Conservation (phyloP, 371 early-diverging fungal genomes). For the Mucor mucedo region DNA sequence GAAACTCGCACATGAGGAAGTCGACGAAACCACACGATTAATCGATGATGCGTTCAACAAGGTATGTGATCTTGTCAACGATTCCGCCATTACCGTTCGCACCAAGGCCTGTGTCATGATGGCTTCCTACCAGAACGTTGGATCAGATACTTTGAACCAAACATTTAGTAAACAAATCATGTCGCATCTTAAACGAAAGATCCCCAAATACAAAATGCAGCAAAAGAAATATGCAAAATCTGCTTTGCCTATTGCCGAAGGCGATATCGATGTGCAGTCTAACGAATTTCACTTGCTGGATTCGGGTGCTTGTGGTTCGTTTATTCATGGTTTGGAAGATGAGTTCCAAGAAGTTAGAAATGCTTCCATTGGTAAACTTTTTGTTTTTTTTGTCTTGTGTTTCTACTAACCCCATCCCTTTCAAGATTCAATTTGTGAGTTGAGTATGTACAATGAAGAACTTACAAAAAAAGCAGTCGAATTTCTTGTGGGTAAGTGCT, state of each 20-base stretch:
- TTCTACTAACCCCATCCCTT: not conserved
- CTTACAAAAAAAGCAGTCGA: conserved; percentile 72
- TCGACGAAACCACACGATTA: conserved; percentile 61
- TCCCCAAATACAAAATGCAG: conserved; percentile 27
- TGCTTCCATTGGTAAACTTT: conserved; percentile 74
- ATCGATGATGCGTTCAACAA: conserved; percentile 79
- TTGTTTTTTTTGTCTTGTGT: not conserved
- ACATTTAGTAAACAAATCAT: conserved; percentile 82
- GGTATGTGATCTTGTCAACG: conserved; percentile 80
- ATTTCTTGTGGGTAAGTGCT: conserved; percentile 71
- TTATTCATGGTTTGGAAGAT: conserved; percentile 93
- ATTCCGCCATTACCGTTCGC: conserved; percentile 67
- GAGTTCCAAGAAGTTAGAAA: conserved; percentile 87
- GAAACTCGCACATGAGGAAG: conserved; percentile 45
- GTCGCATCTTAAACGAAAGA: conserved; percentile 54
- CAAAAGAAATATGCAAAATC: conserved; percentile 29
- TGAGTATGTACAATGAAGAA: conserved; percentile 66
- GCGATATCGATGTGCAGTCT: conserved; percentile 70
- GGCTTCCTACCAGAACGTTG: conserved; percentile 69
- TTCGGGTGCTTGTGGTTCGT: conserved; percentile 85
- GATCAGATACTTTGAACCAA: conserved; percentile 61
- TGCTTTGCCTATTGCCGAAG: conserved; percentile 63
- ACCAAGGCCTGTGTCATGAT: conserved; percentile 72
- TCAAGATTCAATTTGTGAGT: conserved; percentile 78
- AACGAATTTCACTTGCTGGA: conserved; percentile 70